phyloP scores from a whole-genome alignment of 177 flowering plant species.

The Vitis hybrid region DNA sequence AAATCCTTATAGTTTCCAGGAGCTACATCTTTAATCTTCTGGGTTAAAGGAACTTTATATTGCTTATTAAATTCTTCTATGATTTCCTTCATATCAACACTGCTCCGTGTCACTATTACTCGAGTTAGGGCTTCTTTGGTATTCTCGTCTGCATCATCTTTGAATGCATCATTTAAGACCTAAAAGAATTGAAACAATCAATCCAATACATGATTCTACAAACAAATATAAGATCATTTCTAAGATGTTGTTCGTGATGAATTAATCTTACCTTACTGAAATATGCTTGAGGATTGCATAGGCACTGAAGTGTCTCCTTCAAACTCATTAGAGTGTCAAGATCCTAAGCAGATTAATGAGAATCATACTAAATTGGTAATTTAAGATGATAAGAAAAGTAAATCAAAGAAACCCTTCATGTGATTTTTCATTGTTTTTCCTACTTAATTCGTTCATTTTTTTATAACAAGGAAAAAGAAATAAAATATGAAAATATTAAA shows the following conservation, averaged over 20 bases:
- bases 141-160: conserved; percentile 39
- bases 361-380: neutral
- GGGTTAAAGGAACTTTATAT: conserved; percentile 36
- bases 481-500: no score
- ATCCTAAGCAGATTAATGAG: conserved; percentile 35
- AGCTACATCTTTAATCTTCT: conserved; percentile 46
- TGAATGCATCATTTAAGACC: conserved; percentile 50
- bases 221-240: neutral
- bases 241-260: no score
- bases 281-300: conserved; percentile 49
- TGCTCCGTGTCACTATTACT: conserved; percentile 60
- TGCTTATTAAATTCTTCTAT: conserved; percentile 40
- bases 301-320: conserved; percentile 48
- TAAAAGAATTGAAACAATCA: conserved; percentile 14
- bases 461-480: no score
- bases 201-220: neutral
- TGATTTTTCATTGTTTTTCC: no score
- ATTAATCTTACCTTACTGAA: conserved; percentile 51
- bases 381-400: no score
- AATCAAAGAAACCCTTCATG: no score
- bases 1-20: conserved; percentile 72
- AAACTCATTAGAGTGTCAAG: conserved; percentile 32
- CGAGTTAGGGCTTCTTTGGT: conserved; percentile 61
- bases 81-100: conserved; percentile 51
- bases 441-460: no score